A percentile compares a stretch with the other conserved stretches of the same genome.
Conservation (phyloP, 352 stramenopile species). For the Pythium chondricola region DNA sequence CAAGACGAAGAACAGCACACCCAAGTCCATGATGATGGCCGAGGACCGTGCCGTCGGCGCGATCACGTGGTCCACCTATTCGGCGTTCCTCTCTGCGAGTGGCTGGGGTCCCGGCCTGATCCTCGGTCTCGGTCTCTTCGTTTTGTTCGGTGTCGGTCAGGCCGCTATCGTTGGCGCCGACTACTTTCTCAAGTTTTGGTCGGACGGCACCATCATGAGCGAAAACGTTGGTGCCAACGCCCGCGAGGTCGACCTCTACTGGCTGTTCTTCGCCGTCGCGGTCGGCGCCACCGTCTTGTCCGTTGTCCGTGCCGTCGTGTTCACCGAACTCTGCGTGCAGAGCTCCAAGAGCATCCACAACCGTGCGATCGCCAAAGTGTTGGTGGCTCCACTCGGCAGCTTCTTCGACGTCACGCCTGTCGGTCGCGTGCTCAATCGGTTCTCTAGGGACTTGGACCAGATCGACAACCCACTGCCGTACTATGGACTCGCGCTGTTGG, state of each 20-base stretch:
- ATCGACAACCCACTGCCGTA: slow-evolving; percentile 13
- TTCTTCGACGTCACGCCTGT: slow-evolving; percentile 21
- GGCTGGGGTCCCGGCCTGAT: slow-evolving; percentile 4
- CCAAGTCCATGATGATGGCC: slow-evolving; percentile 15
- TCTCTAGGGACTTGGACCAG: slow-evolving; percentile 16
- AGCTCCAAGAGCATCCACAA: slow-evolving; percentile 4
- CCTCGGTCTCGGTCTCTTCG: slow-evolving; percentile 1
- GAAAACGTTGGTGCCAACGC: too few relatives aligned
- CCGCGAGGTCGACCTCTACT: slow-evolving; percentile 10
- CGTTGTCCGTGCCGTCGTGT: slow-evolving; percentile 9
- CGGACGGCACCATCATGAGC: slow-evolving; percentile 6
- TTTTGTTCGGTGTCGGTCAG: slow-evolving; percentile 15
- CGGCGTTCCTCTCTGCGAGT: slow-evolving; percentile 8
- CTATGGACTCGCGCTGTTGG: slow-evolving; percentile 2
- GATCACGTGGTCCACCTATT: slow-evolving; percentile 16
- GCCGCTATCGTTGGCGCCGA: slow-evolving; percentile 9
- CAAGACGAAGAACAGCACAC: not conserved
- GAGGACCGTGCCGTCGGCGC: slow-evolving; percentile 16
- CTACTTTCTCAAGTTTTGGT: slow-evolving; percentile 26
- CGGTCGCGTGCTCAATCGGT: slow-evolving; percentile 1
- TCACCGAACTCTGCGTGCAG: slow-evolving; percentile 5
- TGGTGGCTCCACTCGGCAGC: slow-evolving; percentile 8
- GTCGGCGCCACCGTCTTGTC: slow-evolving; percentile 22
- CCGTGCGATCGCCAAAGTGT: slow-evolving; percentile 2
- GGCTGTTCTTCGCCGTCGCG: slow-evolving; percentile 13